Conservation (phyloP, 2,329 filamentous ascomycete genomes). For the Colletotrichum sp. region DNA sequence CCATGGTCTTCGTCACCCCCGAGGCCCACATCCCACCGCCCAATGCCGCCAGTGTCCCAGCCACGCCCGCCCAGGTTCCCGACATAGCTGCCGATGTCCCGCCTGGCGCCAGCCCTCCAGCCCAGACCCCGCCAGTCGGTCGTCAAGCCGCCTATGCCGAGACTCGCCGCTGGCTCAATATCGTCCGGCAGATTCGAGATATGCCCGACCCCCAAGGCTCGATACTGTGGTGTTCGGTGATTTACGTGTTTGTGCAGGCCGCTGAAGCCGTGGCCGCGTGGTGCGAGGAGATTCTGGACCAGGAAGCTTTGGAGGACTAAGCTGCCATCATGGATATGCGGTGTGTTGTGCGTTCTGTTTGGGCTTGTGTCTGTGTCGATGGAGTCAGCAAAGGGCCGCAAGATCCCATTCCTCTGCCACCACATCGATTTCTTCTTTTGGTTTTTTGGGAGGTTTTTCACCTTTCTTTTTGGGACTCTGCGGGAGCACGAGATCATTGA, state of each 20-base stretch:
- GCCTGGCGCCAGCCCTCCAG: background rate
- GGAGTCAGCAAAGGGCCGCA: too few relatives aligned
- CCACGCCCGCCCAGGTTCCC: background rate
- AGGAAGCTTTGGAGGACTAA: background rate
- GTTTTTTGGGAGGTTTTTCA: background rate
- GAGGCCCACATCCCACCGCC: background rate
- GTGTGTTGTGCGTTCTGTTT: background rate
- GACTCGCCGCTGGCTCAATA: background rate
- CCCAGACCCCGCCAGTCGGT: background rate
- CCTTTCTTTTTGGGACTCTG: background rate
- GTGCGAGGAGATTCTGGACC: background rate
- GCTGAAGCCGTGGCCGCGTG: background rate
- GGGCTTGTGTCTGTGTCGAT: background rate
- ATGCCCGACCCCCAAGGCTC: background rate
- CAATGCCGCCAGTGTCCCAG: background rate
- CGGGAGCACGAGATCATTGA: background rate
- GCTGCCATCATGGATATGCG: background rate
- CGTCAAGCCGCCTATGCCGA: background rate
- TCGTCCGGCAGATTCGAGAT: background rate
- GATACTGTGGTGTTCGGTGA: background rate
- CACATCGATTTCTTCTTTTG: background rate
- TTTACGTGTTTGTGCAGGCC: background rate
- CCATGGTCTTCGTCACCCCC: background rate
- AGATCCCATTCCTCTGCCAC: too few relatives aligned
- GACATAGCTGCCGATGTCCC: background rate